Conservation (phyloP, 345 rosid species). For the Brassica carinata region DNA sequence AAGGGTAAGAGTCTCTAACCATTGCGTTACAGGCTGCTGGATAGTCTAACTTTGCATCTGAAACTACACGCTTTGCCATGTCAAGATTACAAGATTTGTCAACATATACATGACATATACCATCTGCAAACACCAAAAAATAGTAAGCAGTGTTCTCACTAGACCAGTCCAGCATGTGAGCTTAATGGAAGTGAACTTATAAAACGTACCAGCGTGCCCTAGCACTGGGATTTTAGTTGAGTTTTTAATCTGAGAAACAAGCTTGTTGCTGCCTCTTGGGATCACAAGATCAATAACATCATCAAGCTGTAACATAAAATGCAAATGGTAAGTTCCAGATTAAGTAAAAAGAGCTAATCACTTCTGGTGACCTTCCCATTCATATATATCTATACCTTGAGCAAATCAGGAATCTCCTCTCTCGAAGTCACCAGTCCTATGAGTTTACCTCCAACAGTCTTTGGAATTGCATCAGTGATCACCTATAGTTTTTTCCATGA, state of each 20-base stretch:
- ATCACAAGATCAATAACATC: constrained; percentile 98
- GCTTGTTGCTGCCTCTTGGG: constrained; percentile 98
- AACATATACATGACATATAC: constrained; percentile 93
- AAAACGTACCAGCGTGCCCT: constrained; percentile 81
- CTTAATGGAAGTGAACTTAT: not conserved
- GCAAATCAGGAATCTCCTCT: constrained; percentile 96
- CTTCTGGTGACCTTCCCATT: constrained; percentile 12
- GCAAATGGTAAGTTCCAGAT: constrained; percentile 26
- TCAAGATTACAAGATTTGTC: constrained; percentile 84
- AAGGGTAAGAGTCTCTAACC: constrained; percentile 52
- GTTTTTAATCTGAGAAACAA: constrained; percentile 86
- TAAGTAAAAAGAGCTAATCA: constrained; percentile 5
- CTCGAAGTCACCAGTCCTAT: constrained; percentile 94
- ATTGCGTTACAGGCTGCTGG: constrained; percentile 98
- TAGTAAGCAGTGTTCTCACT: constrained; percentile 4
- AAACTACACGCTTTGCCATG: constrained; percentile 73
- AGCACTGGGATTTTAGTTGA: constrained; percentile 97
- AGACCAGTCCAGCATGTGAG: constrained; percentile 4
- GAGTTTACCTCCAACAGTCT: constrained; percentile 72
- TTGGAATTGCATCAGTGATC: constrained; percentile 86
- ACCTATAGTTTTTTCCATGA: constrained; percentile 50
- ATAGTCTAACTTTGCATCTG: constrained; percentile 94
- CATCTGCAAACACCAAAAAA: constrained; percentile 55
- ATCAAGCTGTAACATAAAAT: constrained; percentile 71
- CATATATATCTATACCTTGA: constrained; percentile 59